Percentiles rank a stretch among this genome's conserved stretches.
Conservation (phyloP, 768 basidiomycete species). For the Hortiboletus campestris region DNA sequence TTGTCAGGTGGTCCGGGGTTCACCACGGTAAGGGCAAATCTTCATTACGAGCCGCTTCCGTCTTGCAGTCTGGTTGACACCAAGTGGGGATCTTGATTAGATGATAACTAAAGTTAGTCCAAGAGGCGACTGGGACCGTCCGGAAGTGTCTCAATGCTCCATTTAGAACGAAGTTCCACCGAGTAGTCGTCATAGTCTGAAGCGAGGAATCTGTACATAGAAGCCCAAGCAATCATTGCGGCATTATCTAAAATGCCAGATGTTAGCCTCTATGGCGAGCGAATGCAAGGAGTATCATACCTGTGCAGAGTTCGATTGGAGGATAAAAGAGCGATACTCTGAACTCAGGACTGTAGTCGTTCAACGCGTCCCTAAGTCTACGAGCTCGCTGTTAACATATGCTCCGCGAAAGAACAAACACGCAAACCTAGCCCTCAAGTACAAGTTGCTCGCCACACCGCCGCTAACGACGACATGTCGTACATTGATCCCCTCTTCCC, state of each 20-base stretch:
- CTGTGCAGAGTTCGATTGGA: constrained; percentile 77
- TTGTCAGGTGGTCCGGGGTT: not conserved
- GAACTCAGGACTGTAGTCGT: constrained; percentile 23
- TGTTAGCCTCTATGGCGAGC: not conserved
- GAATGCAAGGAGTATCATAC: constrained; percentile 35
- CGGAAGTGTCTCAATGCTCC: constrained; percentile 62
- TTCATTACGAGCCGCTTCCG: not conserved
- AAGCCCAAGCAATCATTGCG: constrained; percentile 94
- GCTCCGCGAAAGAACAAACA: no score
- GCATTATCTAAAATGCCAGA: constrained; percentile 75
- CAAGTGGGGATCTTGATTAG: not conserved
- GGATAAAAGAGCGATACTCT: constrained; percentile 63
- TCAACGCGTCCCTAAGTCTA: constrained; percentile 32
- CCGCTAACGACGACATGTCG: constrained; percentile 79
- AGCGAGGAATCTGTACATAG: constrained; percentile 73
- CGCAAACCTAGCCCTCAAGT: constrained; percentile 46
- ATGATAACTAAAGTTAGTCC: not conserved
- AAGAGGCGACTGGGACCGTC: not conserved
- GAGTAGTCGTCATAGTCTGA: constrained; percentile 61
- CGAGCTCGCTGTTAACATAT: no score
- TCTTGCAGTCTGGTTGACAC: not conserved
- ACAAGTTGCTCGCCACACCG: constrained; percentile 87
- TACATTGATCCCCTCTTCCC: constrained; percentile 45
- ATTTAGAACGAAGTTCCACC: constrained; percentile 63
- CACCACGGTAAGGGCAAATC: not conserved